phyloP scores from a whole-genome alignment of 345 rosid genomes.

The Arabis hirsuta region DNA sequence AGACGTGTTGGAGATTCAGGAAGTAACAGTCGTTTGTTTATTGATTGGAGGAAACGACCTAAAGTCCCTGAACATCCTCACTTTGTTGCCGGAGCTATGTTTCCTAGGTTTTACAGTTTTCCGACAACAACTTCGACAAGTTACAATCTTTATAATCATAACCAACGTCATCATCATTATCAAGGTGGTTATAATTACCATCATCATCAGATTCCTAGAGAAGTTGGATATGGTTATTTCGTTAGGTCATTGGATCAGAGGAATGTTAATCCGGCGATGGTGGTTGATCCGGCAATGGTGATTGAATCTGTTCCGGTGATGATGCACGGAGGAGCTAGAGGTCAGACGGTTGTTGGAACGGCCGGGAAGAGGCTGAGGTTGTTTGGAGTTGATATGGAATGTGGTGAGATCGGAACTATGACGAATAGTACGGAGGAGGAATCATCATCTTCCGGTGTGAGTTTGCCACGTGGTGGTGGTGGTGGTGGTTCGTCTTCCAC shows the following conservation, averaged over 20 bases:
- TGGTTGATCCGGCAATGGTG: slow-evolving; percentile 39
- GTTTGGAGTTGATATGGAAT: slow-evolving; percentile 78
- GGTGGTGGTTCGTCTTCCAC: slow-evolving; percentile 27
- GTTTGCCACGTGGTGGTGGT: slow-evolving; percentile 37
- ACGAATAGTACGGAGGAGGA: slow-evolving; percentile 61
- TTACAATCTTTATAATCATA: slow-evolving; percentile 41
- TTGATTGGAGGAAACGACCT: slow-evolving; percentile 83
- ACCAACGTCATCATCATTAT: slow-evolving; percentile 36
- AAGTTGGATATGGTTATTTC: slow-evolving; percentile 39
- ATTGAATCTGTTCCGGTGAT: slow-evolving; percentile 46
- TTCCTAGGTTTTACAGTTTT: slow-evolving; percentile 63
- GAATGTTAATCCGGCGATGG: background rate
- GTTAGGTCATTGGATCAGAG: slow-evolving; percentile 46
- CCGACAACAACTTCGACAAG: slow-evolving; percentile 42
- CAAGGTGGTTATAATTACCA: slow-evolving; percentile 21
- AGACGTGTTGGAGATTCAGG: slow-evolving; percentile 69
- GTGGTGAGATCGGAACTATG: slow-evolving; percentile 46
- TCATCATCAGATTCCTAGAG: slow-evolving; percentile 42
- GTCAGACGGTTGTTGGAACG: slow-evolving; percentile 23
- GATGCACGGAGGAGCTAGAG: slow-evolving; percentile 40
- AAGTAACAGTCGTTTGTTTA: slow-evolving; percentile 60
- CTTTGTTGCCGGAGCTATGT: slow-evolving; percentile 52
- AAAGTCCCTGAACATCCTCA: slow-evolving; percentile 51
- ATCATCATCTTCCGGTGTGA: slow-evolving; percentile 41
- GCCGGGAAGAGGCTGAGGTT: slow-evolving; percentile 61